Evolutionary conservation across 163 green algal species (phyloP).

Genomic region (Chlamydomonas reinhardtii): DNA sequence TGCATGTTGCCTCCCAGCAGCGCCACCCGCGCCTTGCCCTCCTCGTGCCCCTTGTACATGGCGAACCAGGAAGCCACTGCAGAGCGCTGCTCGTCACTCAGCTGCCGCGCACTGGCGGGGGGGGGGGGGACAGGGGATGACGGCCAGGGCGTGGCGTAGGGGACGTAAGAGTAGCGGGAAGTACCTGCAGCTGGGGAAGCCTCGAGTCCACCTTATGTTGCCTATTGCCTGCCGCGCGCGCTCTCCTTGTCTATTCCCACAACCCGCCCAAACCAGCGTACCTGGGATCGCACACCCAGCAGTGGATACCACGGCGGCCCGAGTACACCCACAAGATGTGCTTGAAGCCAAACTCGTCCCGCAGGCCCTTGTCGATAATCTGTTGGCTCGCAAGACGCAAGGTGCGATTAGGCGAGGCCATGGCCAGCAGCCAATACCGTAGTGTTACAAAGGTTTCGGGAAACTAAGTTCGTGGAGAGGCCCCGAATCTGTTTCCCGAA

Average conservation of each 20-base stretch:
- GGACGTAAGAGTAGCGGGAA: too few relatives aligned
- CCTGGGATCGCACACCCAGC: slow-evolving; percentile 96
- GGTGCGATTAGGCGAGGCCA: too few relatives aligned
- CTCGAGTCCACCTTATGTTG: too few relatives aligned
- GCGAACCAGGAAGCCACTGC: slow-evolving; percentile 91
- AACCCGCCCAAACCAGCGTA: slow-evolving; percentile 1
- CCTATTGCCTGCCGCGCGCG: background rate
- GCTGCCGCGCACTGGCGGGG: slow-evolving; percentile 73
- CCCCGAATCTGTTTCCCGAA: too few relatives aligned
- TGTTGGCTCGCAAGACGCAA: slow-evolving; percentile 42
- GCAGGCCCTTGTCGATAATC: slow-evolving; percentile 88
- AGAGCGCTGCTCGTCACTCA: slow-evolving; percentile 93
- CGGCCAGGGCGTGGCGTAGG: background rate
- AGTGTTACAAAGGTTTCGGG: too few relatives aligned
- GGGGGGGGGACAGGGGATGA: background rate
- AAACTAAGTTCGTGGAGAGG: too few relatives aligned
- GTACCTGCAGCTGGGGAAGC: too few relatives aligned
- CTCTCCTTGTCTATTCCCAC: too few relatives aligned
- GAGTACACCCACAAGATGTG: slow-evolving; percentile 99
- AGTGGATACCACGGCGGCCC: slow-evolving; percentile 95
- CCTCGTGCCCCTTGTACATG: slow-evolving; percentile 80
- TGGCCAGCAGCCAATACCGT: too few relatives aligned
- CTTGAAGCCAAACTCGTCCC: slow-evolving; percentile 98
- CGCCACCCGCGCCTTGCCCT: slow-evolving; percentile 43
- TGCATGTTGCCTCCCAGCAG: slow-evolving; percentile 59